Conservation (phyloP, 352 stramenopile genomes). For the Phytophthora pinifolia region DNA sequence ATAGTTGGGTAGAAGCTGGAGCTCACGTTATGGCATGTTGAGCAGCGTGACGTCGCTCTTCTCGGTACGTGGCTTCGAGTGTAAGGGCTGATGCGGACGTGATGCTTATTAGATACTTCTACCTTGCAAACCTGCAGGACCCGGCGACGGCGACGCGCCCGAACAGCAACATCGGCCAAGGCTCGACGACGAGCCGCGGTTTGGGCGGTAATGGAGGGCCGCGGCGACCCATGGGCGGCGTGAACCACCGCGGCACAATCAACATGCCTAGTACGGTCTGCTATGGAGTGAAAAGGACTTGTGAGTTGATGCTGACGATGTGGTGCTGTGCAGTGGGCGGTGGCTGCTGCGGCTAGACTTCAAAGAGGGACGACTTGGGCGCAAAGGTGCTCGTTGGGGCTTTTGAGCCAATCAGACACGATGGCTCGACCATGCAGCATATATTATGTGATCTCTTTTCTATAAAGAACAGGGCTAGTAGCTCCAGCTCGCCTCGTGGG, state of each 20-base stretch:
- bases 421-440: too few relatives aligned
- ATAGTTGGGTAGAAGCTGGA: too few relatives aligned
- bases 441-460: slow-evolving; percentile 39
- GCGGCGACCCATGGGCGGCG: slow-evolving; percentile 56
- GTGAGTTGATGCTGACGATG: slow-evolving; percentile 1
- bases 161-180: slow-evolving; percentile 35
- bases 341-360: slow-evolving; percentile 47
- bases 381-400: too few relatives aligned
- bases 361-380: neutral
- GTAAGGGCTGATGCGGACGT: slow-evolving; percentile 2
- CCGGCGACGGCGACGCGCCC: slow-evolving; percentile 38
- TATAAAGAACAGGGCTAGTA: slow-evolving; percentile 25
- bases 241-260: slow-evolving; percentile 51
- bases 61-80: slow-evolving; percentile 32
- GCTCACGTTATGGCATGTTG: slow-evolving; percentile 2
- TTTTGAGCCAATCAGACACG: too few relatives aligned
- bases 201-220: slow-evolving; percentile 30
- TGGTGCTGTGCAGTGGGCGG: slow-evolving; percentile 44
- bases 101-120: too few relatives aligned
- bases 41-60: slow-evolving; percentile 57
- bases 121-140: slow-evolving; percentile 32
- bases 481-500: slow-evolving; percentile 9
- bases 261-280: slow-evolving; percentile 55
- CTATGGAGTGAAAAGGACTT: neutral
- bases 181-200: slow-evolving; percentile 21